phyloP scores from a whole-genome alignment of 2,329 filamentous ascomycete species.

The Aspergillus spinulosporus region DNA sequence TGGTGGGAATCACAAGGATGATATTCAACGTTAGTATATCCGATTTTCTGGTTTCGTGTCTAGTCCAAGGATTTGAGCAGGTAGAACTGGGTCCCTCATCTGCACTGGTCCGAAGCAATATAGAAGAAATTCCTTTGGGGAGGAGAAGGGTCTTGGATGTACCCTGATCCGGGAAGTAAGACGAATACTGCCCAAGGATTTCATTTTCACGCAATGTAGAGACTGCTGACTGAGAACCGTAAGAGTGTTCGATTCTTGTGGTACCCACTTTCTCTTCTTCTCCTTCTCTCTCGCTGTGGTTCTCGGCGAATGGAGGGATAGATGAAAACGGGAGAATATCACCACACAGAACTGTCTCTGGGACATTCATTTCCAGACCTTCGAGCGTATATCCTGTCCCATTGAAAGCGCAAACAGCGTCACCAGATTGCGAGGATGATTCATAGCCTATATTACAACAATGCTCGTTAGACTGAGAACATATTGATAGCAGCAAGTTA shows the following conservation, averaged over 20 bases:
- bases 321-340: neutral
- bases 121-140: neutral
- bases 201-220: neutral
- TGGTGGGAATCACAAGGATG: constrained; percentile 10
- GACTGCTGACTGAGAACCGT: neutral
- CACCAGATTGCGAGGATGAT: constrained; percentile 15
- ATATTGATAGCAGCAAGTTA: no score
- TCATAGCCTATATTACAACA: constrained; percentile 11
- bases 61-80: constrained; percentile 9
- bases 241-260: neutral
- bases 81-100: neutral
- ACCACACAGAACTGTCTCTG: constrained; percentile 21
- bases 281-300: neutral
- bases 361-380: constrained; percentile 8
- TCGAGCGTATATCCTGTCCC: constrained; percentile 25
- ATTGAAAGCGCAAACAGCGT: constrained; percentile 31
- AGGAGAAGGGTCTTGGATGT: neutral
- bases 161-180: neutral
- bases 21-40: neutral
- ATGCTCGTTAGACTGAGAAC: neutral
- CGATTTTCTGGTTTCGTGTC: neutral
- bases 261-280: neutral
- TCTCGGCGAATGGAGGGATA: neutral
- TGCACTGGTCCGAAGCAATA: neutral
- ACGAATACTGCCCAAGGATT: no score